Evolutionary conservation across 1,284 basidiomycete species (phyloP).

Genomic region (Ustilago sp.): DNA sequence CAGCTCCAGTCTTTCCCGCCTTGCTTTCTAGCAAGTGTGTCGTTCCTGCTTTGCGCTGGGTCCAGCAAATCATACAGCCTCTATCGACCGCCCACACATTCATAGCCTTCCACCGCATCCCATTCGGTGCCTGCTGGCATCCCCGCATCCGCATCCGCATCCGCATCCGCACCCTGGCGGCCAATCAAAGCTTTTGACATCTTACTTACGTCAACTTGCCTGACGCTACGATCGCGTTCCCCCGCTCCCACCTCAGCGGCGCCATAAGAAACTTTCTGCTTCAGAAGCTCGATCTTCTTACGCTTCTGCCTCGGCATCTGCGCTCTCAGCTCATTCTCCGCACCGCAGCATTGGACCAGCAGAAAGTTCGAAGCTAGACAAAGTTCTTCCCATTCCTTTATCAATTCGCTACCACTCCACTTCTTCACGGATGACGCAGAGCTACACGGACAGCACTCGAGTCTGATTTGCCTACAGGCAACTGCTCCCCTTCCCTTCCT

Average conservation of each 20-base stretch:
- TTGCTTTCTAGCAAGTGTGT: neutral
- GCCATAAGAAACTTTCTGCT: neutral
- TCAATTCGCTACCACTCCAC: neutral
- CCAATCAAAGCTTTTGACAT: neutral
- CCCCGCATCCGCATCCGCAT: neutral
- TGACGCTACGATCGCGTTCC: neutral
- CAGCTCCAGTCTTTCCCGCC: neutral
- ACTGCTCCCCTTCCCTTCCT: slow-evolving; percentile 3
- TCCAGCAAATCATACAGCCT: neutral
- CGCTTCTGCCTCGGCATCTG: neutral
- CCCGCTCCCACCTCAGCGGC: neutral
- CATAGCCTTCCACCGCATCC: neutral
- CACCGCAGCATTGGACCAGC: slow-evolving; percentile 4
- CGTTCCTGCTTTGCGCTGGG: neutral
- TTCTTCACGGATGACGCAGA: slow-evolving; percentile 27
- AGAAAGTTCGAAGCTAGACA: neutral
- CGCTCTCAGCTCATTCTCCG: neutral
- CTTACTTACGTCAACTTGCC: neutral
- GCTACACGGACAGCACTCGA: slow-evolving; percentile 5
- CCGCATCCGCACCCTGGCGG: neutral
- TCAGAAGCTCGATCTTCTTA: neutral
- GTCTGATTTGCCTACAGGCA: slow-evolving; percentile 28
- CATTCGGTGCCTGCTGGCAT: neutral
- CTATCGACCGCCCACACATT: neutral
- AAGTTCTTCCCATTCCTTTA: neutral